Base-by-base conservation (phyloP, 768 basidiomycete genomes). In the Vishniacozyma victoriae region DNA sequence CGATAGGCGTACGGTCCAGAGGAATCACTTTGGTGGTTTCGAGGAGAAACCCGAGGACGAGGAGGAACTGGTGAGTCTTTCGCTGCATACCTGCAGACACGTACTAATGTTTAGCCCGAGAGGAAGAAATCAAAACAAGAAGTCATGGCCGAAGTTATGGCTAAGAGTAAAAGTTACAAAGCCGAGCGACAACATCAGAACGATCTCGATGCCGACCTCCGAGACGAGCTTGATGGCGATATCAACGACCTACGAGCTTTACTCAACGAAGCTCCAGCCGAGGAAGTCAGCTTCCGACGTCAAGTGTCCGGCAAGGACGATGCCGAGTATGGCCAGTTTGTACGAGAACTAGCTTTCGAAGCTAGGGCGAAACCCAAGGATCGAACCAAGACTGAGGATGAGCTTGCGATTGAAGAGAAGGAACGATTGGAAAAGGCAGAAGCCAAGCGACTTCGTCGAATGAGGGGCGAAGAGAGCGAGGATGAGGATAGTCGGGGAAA, bases 71-170 rank as follows among this genome's bases (percentile, higher is more conserved):
- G 80, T 64, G 23, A 41, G 61, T 65, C 5, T 33, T 13, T n/a
- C 5, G 43, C 13, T 46, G n/a, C 16, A 38, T 15, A 27, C 13
- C 23, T 27, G 29, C 16, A 13, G 5, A 36, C 12, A 18, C 44
- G 13, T n/a, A 35, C 40, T 51, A 20, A 35, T 13, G 11, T 23
- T 29, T 61, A 91, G 87, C 85, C 85, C 6, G 80, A 80, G 38
- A 77, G 83, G 50, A 95, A 93, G 73, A 93, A 87, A 74, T 81
- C 84, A 3, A 95, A 93, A 72, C 84, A 87, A 1, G 92, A 99
- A 64, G 87, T 96, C 52, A 97, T 99, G 95, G 81, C 86, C 0
- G 95, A 99, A 70, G 86, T 99, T 26, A 88, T 99, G 37, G 86
- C 89, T 1, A 99, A 97, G 74, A 92, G 89, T 73, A 99, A 99